Base-by-base conservation (phyloP, 208 protist species). In the Tritrichomonas musculus region DNA sequence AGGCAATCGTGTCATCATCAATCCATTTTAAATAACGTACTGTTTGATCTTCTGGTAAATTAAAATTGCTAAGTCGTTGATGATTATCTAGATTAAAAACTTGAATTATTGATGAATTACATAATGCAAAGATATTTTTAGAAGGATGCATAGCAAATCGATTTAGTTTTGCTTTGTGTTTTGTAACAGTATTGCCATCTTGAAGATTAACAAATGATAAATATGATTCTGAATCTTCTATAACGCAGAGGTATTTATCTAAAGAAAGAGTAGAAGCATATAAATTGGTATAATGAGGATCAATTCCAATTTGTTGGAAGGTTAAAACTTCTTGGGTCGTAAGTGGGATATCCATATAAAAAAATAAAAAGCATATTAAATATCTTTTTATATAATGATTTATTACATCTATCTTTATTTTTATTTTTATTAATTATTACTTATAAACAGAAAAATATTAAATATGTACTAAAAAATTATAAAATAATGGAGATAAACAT, bases 241-340 rank as follows among this genome's bases (percentile, higher is more conserved):
- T 41, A 57, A 88, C 47, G n/a, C 77, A 88, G 1, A 88, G n/a
- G 47, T 88, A 88, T 49, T 88, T 88, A 27, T 88, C 77, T 47
- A 57, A 33, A 0, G 77, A 88, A 39, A 88, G 4, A 27, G 77
- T 20, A 14, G 77, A 27, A 17, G 53, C 57, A 8, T 41, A 25
- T 39, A 47, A 14, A 30, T 33, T 60, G 47, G 77, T 47, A 47
- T 57, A 88, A 27, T 88, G 33, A 1, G 77, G 77, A 47, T 88
- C 77, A 13, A 88, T n/a, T 8, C 64, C 64, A 69, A 69, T 33
- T n/a, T 69, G 8, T 25, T 69, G 64, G 64, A 69, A 69, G 64
- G 11, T 69, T 17, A 69, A n/a, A 69, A 69, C 64, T 69, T 69
- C 64, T 25, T 8, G 11, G 64, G 64, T 69, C 3, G 11, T 69